phyloP scores from a whole-genome alignment of 352 stramenopile species.

The Phytophthora cryptogea region DNA sequence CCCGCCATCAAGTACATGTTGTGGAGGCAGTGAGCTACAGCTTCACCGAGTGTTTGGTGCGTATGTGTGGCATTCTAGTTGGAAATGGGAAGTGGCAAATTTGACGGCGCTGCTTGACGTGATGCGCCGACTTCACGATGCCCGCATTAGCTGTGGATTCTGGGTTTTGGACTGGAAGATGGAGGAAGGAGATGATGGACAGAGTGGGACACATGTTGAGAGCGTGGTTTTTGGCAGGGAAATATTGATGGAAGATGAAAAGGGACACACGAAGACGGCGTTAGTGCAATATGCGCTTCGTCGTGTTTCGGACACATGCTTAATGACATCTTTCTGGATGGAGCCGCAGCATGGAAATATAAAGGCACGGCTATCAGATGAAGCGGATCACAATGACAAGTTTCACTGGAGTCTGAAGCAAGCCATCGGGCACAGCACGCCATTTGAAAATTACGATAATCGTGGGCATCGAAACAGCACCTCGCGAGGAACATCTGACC shows the following conservation, averaged over 20 bases:
- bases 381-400: conserved; percentile 49
- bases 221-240: conserved; percentile 86
- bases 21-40: conserved; percentile 77
- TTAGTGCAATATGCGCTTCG: conserved; percentile 82
- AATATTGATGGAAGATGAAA: conserved; percentile 84
- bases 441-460: conserved; percentile 51
- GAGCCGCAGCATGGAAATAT: conserved; percentile 81
- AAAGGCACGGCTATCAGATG: conserved; percentile 54
- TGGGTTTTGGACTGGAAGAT: conserved; percentile 87
- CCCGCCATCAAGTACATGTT: conserved; percentile 57
- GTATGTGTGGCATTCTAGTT: conserved; percentile 89
- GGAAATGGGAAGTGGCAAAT: conserved; percentile 80
- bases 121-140: conserved; percentile 77
- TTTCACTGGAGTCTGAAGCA: conserved; percentile 76
- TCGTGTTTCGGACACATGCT: conserved; percentile 70
- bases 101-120: conserved; percentile 52
- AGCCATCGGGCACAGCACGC: conserved; percentile 68
- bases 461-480: conserved; percentile 17
- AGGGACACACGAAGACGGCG: conserved; percentile 70
- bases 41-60: conserved; percentile 79
- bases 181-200: conserved; percentile 57
- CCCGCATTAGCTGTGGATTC: conserved; percentile 72
- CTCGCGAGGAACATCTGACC: conserved; percentile 6
- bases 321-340: conserved; percentile 91
- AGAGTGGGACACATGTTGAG: conserved; percentile 43